Conservation (phyloP, 1,284 basidiomycete genomes). For the Cerrena zonata region DNA sequence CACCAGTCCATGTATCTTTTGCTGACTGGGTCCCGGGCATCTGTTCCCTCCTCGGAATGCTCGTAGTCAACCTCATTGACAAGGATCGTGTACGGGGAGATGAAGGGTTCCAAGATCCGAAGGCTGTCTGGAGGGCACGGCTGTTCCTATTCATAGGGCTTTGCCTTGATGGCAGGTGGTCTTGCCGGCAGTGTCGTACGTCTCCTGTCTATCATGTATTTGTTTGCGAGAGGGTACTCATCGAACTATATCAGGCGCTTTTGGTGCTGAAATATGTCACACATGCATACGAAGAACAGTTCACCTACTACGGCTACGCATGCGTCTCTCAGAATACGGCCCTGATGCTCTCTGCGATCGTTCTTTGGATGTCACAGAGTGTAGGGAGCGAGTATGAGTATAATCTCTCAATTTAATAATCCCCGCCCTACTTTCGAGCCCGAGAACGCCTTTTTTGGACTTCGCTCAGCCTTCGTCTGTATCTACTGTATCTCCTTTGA, state of each 20-base stretch:
- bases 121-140: slow-evolving; percentile 85
- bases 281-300: slow-evolving; percentile 67
- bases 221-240: background rate
- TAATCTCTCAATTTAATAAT: slow-evolving; percentile 64
- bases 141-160: slow-evolving; percentile 90
- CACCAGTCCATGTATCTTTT: slow-evolving; percentile 83
- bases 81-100: slow-evolving; percentile 85
- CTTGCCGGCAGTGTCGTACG: slow-evolving; percentile 87
- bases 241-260: slow-evolving; percentile 55
- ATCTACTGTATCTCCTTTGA: too few species aligned
- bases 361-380: slow-evolving; percentile 85
- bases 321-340: slow-evolving; percentile 89
- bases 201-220: slow-evolving; percentile 19
- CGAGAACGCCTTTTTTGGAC: too few species aligned
- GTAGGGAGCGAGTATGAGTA: slow-evolving; percentile 82
- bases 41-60: slow-evolving; percentile 88
- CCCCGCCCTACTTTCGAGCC: too few species aligned
- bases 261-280: slow-evolving; percentile 90
- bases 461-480: too few species aligned
- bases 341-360: slow-evolving; percentile 84
- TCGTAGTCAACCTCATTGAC: slow-evolving; percentile 91
- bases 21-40: slow-evolving; percentile 95
- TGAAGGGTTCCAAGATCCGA: slow-evolving; percentile 72
- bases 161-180: slow-evolving; percentile 94
- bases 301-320: slow-evolving; percentile 88